These are phyloP conservation scores for Geotrichum cucujoidarum DNA, from an alignment of 1,139 yeast species.

Conservation along the genomic window DNA sequence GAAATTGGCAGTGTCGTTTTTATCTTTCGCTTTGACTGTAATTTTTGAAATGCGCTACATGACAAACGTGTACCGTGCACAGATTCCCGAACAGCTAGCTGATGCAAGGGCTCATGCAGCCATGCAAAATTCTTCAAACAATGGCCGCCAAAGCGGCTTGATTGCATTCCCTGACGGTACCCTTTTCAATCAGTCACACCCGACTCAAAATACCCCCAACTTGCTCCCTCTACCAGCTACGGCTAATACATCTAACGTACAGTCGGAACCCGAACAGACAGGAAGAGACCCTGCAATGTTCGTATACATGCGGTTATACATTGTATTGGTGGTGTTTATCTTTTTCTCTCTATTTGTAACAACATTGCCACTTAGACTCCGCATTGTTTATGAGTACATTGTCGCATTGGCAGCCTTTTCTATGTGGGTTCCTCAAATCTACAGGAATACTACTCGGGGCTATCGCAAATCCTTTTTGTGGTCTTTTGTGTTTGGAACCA, in stretches of 20 bases:
- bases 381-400: conserved; percentile 56
- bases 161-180: conserved; percentile 29
- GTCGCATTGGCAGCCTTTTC: conserved; percentile 55
- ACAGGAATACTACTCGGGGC: conserved; percentile 70
- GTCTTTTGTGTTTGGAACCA: conserved; percentile 66
- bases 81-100: conserved; percentile 64
- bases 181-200: neutral
- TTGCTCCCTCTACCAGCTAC: conserved; percentile 8
- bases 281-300: conserved; percentile 57
- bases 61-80: conserved; percentile 64
- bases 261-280: conserved; percentile 38
- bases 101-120: conserved; percentile 42
- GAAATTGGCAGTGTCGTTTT: conserved; percentile 62
- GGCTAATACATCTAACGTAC: conserved; percentile 22
- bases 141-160: conserved; percentile 19
- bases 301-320: conserved; percentile 60
- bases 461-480: conserved; percentile 54
- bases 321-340: conserved; percentile 53
- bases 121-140: conserved; percentile 12
- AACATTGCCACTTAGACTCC: conserved; percentile 57
- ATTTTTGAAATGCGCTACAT: conserved; percentile 75
- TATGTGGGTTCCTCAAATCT: conserved; percentile 85
- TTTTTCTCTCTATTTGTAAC: conserved; percentile 54
- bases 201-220: neutral
- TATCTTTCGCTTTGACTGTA: conserved; percentile 64